Evolutionary conservation across 2,329 filamentous ascomycete genomes (phyloP).

Genomic region (Zymoseptoria brevis): DNA sequence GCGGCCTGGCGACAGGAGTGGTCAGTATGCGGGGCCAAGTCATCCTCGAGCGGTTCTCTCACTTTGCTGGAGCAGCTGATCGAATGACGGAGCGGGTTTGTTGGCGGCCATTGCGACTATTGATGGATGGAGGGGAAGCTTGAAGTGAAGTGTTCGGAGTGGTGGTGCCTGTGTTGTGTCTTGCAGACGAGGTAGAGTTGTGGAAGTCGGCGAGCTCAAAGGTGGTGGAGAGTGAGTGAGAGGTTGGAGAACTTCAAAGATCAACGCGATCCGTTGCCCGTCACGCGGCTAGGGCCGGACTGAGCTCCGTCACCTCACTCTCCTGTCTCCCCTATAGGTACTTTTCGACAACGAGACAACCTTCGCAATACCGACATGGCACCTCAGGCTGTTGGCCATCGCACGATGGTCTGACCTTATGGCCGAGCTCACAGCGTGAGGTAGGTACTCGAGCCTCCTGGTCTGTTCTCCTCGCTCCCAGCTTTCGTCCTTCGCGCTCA

Average conservation of each 20-base stretch:
- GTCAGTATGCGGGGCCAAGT: neutral
- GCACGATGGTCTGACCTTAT: neutral
- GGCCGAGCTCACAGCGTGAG: neutral
- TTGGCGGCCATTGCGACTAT: slow-evolving; percentile 10
- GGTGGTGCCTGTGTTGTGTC: no score
- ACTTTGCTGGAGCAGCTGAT: slow-evolving; percentile 18
- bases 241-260: no score
- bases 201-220: no score
- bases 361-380: no score
- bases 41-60: slow-evolving; percentile 1
- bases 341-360: no score
- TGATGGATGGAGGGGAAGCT: neutral
- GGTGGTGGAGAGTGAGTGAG: no score
- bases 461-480: neutral
- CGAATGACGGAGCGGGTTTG: slow-evolving; percentile 11
- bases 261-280: no score
- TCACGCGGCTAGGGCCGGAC: no score
- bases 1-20: slow-evolving; percentile 7
- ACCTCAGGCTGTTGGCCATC: neutral
- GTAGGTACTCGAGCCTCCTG: neutral
- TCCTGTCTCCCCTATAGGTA: no score
- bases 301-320: no score
- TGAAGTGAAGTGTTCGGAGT: no score
- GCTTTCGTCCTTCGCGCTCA: neutral
- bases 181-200: no score